Percentiles rank a stretch among this genome's conserved stretches.
Conservation (phyloP, 345 rosid genomes). For the Lagerstroemia speciosa region DNA sequence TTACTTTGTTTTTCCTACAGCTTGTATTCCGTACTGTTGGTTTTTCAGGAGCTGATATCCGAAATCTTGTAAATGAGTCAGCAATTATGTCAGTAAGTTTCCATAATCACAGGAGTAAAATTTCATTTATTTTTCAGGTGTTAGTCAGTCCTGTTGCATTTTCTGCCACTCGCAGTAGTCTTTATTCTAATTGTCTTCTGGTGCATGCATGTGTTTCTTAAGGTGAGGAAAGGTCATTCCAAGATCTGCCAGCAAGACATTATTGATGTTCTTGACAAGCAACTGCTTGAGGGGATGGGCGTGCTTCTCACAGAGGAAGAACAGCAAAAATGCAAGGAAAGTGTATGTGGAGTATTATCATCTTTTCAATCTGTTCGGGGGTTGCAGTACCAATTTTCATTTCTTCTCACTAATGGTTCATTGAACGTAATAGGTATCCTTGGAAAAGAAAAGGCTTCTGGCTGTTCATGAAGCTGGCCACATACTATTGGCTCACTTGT, state of each 20-base stretch:
- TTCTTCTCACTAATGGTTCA: conserved; percentile 2
- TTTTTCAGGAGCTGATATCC: conserved; percentile 93
- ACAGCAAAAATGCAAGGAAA: conserved; percentile 82
- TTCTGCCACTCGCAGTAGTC: conserved; percentile 3
- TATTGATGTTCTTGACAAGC: conserved; percentile 86
- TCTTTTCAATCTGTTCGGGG: background rate
- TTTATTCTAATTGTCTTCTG: conserved; percentile 6
- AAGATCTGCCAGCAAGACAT: conserved; percentile 79
- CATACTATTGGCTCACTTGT: conserved; percentile 83
- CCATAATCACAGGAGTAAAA: background rate
- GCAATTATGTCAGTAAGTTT: conserved; percentile 93
- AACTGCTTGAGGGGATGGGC: conserved; percentile 97
- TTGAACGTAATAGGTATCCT: conserved; percentile 48
- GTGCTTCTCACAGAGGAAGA: conserved; percentile 95
- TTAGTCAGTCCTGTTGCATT: background rate
- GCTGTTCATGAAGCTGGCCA: conserved; percentile 99
- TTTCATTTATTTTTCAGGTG: background rate
- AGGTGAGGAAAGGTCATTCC: conserved; percentile 90
- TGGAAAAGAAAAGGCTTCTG: conserved; percentile 75
- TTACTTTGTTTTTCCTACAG: conserved; percentile 27
- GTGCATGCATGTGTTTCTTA: conserved; percentile 10
- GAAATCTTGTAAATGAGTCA: conserved; percentile 94
- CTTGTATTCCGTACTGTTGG: conserved; percentile 95
- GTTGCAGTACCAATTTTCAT: background rate
- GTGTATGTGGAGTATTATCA: conserved; percentile 32